Conservation (phyloP, 129 eudicot species). For the Cynara cardunculus region DNA sequence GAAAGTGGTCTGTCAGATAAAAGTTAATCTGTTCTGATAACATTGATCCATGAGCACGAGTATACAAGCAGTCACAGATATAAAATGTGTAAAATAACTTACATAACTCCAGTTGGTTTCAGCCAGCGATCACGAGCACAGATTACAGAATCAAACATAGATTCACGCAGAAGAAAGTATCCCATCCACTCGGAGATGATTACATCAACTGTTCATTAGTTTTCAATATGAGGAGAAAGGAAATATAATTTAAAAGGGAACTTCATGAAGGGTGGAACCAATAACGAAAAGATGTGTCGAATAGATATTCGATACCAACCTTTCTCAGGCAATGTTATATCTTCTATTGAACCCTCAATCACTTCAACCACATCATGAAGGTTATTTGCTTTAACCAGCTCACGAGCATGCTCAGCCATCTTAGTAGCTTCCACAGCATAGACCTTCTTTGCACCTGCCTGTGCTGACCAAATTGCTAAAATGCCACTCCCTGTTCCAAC, state of each 20-base stretch:
- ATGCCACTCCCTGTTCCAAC: conserved; percentile 98
- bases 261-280: not conserved
- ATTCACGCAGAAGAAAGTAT: conserved; percentile 97
- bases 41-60: not conserved
- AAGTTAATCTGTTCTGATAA: not conserved
- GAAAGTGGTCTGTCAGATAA: not conserved
- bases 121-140: conserved; percentile 98
- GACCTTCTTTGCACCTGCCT: conserved; percentile 95
- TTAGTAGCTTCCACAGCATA: conserved; percentile 98
- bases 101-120: conserved; percentile 92
- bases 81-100: conserved; percentile 25
- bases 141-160: conserved; percentile 96
- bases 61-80: not conserved
- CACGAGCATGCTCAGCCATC: conserved; percentile 86
- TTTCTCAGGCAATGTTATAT: conserved; percentile 74
- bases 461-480: conserved; percentile 95
- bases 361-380: conserved; percentile 76
- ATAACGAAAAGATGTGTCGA: not conserved
- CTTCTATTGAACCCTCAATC: conserved; percentile 93
- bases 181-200: conserved; percentile 99
- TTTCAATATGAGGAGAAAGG: not conserved
- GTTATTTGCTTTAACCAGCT: conserved; percentile 73
- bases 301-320: conserved; percentile 36
- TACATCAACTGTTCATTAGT: conserved; percentile 69
- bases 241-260: not conserved